phyloP scores from a whole-genome alignment of 2,329 filamentous ascomycete genomes.

The Aspergillus uvarum region DNA sequence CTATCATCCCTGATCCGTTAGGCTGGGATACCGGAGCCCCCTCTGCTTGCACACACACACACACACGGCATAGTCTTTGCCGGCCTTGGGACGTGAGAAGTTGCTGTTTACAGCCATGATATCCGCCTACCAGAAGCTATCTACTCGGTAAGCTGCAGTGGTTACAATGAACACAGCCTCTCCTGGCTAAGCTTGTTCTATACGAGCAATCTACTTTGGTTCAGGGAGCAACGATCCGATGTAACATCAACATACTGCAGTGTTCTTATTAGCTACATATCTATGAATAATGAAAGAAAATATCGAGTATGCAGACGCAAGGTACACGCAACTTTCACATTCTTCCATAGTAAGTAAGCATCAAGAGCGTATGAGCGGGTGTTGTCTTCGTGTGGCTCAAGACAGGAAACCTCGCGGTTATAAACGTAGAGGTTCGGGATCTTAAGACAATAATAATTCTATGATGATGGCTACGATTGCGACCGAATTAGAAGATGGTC shows the following conservation, averaged over 20 bases:
- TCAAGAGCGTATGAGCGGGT: too few species aligned
- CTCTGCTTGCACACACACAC: background rate
- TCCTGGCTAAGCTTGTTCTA: background rate
- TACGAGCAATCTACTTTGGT: background rate
- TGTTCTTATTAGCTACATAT: background rate
- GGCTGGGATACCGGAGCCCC: background rate
- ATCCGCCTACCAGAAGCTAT: background rate
- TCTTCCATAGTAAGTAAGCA: too few species aligned
- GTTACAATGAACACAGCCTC: background rate
- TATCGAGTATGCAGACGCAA: background rate
- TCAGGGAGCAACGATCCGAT: background rate
- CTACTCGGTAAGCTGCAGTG: background rate
- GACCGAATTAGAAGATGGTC: too few species aligned
- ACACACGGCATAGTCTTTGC: background rate
- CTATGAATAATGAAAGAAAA: background rate
- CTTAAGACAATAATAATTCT: too few species aligned
- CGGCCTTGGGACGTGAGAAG: background rate
- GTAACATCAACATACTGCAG: background rate
- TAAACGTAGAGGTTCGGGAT: accelerated
- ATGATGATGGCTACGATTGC: too few species aligned
- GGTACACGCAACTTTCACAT: background rate
- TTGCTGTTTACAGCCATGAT: background rate
- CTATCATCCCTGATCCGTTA: background rate
- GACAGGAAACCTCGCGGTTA: too few species aligned
- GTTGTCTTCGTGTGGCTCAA: too few species aligned